These are phyloP conservation scores for Ophiostoma perfectum DNA, from an alignment of 2,329 filamentous ascomycete genomes.

Conservation along the genomic window DNA sequence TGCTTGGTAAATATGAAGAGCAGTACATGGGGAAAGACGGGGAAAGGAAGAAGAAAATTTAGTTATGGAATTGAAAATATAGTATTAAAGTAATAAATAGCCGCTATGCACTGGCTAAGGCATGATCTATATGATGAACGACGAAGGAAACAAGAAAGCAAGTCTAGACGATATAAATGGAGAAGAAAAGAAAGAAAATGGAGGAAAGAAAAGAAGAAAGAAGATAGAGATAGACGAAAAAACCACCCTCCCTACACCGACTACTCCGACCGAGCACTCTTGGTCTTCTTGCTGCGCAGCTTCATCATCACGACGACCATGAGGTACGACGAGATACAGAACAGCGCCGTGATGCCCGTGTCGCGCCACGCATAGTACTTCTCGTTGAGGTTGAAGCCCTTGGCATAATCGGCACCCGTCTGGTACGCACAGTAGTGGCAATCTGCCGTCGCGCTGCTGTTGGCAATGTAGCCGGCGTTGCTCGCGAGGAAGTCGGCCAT, in stretches of 20 bases:
- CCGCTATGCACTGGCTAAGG: too few relatives aligned
- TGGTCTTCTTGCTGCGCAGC: slow-evolving; percentile 28
- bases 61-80: too few relatives aligned
- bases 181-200: neutral
- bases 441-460: slow-evolving; percentile 41
- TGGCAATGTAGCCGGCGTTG: slow-evolving; percentile 50
- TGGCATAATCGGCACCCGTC: slow-evolving; percentile 47
- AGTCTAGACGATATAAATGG: neutral
- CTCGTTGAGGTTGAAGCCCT: slow-evolving; percentile 43
- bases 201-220: neutral
- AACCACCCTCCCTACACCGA: neutral
- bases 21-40: too few relatives aligned
- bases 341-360: slow-evolving; percentile 54
- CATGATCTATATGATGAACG: neutral
- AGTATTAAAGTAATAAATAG: too few relatives aligned
- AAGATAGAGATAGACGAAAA: neutral
- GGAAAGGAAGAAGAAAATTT: too few relatives aligned
- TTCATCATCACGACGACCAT: slow-evolving; percentile 28
- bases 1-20: too few relatives aligned
- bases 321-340: slow-evolving; percentile 47
- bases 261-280: slow-evolving; percentile 26
- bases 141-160: neutral
- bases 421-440: slow-evolving; percentile 53
- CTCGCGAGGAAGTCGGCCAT: slow-evolving; percentile 45
- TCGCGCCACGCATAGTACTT: slow-evolving; percentile 63